A percentile compares a stretch with the other conserved stretches of the same genome.
These are phyloP conservation scores for Dothistroma pini DNA, from an alignment of 2,329 filamentous ascomycete species.

Conservation along the genomic window DNA sequence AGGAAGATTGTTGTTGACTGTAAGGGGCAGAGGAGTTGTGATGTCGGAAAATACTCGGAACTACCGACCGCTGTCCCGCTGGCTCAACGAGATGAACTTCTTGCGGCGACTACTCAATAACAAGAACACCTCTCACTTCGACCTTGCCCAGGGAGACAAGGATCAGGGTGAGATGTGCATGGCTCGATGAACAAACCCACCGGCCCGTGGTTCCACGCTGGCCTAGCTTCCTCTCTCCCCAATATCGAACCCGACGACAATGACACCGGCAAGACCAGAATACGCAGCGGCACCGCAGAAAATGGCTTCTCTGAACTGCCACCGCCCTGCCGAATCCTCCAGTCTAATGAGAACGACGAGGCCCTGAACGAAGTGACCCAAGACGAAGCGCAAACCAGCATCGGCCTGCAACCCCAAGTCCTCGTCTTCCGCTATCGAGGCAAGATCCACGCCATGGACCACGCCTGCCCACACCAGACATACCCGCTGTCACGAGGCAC, in stretches of 20 bases:
- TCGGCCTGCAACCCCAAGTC: conserved; percentile 52
- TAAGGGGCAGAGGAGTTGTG: neutral
- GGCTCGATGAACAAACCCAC: neutral
- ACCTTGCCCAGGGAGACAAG: no score
- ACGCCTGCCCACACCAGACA: conserved; percentile 67
- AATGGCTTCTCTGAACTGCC: conserved; percentile 2
- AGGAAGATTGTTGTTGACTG: no score
- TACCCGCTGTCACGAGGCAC: conserved; percentile 62
- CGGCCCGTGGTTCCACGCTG: conserved; percentile 53
- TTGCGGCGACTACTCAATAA: neutral
- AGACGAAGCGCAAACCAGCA: conserved; percentile 36
- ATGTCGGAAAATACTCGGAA: neutral
- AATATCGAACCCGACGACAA: conserved; percentile 47
- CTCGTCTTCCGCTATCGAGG: conserved; percentile 62
- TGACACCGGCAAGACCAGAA: conserved; percentile 40
- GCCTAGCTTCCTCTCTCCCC: conserved; percentile 54
- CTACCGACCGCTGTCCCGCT: neutral
- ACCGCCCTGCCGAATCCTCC: conserved; percentile 56
- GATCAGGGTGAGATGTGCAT: neutral
- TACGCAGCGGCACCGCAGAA: conserved; percentile 34
- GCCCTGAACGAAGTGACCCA: conserved; percentile 40
- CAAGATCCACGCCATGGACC: conserved; percentile 64
- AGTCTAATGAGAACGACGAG: conserved; percentile 10
- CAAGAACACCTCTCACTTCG: no score
- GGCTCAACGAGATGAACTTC: neutral